Evolutionary conservation across 805 yeast species (phyloP).

Genomic region (Henningerozyma blattae): DNA sequence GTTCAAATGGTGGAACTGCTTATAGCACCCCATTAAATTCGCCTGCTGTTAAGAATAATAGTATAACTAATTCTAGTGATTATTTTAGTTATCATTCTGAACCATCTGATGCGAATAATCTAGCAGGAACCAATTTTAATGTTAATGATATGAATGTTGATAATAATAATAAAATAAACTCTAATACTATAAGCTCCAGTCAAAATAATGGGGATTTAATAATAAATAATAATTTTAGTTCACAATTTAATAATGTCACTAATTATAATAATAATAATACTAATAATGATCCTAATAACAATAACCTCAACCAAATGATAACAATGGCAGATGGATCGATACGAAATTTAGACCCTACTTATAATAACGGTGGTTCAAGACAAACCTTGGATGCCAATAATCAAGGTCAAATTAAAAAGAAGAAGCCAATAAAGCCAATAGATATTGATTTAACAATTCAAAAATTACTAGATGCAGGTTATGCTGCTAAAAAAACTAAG

Average conservation of each 20-base stretch:
- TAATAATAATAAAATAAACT: background rate
- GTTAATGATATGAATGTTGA: no score
- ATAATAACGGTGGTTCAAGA: no score
- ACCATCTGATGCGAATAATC: background rate
- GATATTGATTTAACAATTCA: conserved; percentile 86
- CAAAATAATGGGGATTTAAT: background rate
- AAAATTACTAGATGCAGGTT: conserved; percentile 87
- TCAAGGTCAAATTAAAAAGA: conserved; percentile 7
- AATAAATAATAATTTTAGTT: background rate
- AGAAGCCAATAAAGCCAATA: conserved; percentile 21
- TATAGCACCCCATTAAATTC: conserved; percentile 24
- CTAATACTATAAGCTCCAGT: background rate
- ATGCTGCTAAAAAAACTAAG: conserved; percentile 86
- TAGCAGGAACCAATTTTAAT: no score
- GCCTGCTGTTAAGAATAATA: conserved; percentile 13
- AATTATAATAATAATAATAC: background rate
- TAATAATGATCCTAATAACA: background rate
- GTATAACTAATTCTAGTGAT: conserved; percentile 6
- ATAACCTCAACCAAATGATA: no score
- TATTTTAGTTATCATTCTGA: conserved; percentile 9
- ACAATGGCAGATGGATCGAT: no score
- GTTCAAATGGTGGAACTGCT: conserved; percentile 19
- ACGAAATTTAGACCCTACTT: no score
- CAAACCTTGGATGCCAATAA: no score
- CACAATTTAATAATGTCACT: background rate